Conservation (phyloP, 2,329 filamentous ascomycete genomes). For the Zasmidium cellare region DNA sequence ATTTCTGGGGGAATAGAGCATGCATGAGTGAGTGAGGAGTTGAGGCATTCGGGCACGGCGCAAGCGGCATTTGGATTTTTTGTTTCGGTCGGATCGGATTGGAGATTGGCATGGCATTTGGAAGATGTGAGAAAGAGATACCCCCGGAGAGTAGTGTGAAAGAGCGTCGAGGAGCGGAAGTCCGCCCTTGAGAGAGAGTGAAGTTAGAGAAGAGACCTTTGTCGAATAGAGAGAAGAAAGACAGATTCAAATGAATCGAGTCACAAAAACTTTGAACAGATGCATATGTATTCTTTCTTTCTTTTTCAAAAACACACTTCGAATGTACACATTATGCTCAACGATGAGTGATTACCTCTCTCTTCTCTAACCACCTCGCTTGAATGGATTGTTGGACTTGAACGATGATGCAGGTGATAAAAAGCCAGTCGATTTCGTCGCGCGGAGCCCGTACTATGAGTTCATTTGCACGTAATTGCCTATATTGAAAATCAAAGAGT, state of each 20-base stretch:
- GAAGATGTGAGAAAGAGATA: not conserved
- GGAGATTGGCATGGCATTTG: not conserved
- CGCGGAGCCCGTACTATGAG: slow-evolving; percentile 17
- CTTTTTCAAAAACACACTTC: not conserved
- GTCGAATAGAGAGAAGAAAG: too few species aligned
- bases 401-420: not conserved
- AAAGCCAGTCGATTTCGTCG: slow-evolving; percentile 1
- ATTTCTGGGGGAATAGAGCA: not conserved
- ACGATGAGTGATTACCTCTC: too few species aligned
- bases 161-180: too few species aligned
- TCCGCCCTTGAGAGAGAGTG: too few species aligned
- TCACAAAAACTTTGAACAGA: too few species aligned
- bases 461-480: slow-evolving; percentile 52
- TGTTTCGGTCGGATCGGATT: too few species aligned
- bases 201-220: too few species aligned
- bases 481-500: slow-evolving; percentile 22
- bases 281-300: not conserved
- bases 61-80: too few species aligned
- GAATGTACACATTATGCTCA: slow-evolving; percentile 1
- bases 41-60: too few species aligned
- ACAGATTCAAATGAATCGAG: too few species aligned
- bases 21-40: not conserved
- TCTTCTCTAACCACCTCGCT: not conserved
- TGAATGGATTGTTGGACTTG: too few species aligned
- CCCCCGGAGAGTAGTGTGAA: too few species aligned